Evolutionary conservation across 768 basidiomycete species (phyloP), one percentile per base, ranked within the genome.

Genomic region (Kwoniella europaea): DNA sequence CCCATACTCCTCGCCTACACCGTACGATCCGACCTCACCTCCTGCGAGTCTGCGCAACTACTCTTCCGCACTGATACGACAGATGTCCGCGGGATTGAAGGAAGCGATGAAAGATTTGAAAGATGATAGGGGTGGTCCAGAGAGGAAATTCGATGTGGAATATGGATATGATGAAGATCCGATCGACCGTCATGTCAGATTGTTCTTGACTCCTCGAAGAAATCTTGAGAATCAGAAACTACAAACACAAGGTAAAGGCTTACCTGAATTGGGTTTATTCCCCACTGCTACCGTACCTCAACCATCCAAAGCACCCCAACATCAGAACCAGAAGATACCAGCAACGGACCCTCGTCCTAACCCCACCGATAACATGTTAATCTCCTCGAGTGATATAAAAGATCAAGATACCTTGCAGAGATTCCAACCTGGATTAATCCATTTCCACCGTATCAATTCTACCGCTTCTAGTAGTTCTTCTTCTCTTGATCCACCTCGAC

Each of bases 91-190:
- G 7, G 76, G 74, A 6, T 68, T 74, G 74, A 67, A 65, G 3
- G 72, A 69, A 7, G 76, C 76, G 1, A 71, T 77, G 71, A 64
- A 61, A 42, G 74, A 74, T 42, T 44, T 77, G 13, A 67, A 68
- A 20, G 71, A 75, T 41, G 76, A 77, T 24, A 69, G 74, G 24
- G 69, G 71, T 9, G 65, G 66, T 2, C 67, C 65, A 52, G 69
- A 71, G 58, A 57, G 56, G 22, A 58, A 68, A 35, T 74, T 74
- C 35, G 67, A 69, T 44, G 61, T 60, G 4, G 69, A 71, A 24
- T 71, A 63, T 56, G 74, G 74, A 61, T 74, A 74, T 55, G 71
- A 71, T 50, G 72, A 75, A 22, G 73, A 78, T 67, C 77, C 77
- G 18, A 76, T 78, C 20, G 77, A 76, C 10, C 18, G 71, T 13